These are phyloP conservation scores for Chenopodium suecicum DNA, from an alignment of 148 eudicot species.

Conservation along the genomic window DNA sequence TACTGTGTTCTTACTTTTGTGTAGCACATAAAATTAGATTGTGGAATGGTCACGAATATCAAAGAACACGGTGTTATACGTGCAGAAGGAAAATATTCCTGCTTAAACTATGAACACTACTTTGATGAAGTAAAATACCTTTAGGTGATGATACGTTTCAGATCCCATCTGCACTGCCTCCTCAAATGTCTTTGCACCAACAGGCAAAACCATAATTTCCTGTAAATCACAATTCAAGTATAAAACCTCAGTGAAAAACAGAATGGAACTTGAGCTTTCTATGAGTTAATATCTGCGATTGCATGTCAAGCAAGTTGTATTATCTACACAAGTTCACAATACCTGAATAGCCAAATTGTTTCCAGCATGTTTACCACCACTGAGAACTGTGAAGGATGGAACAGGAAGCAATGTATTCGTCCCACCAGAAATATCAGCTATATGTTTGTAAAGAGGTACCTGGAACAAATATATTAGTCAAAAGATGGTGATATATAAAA, in stretches of 20 bases:
- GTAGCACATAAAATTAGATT: not conserved
- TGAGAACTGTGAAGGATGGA: slow-evolving; percentile 80
- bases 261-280: not conserved
- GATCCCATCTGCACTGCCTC: slow-evolving; percentile 92
- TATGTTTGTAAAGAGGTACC: slow-evolving; percentile 92
- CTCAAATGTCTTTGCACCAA: slow-evolving; percentile 80
- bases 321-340: slow-evolving; percentile 4
- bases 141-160: slow-evolving; percentile 86
- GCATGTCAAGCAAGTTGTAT: not conserved
- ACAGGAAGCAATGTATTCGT: slow-evolving; percentile 68
- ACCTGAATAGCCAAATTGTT: slow-evolving; percentile 87
- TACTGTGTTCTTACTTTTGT: not conserved
- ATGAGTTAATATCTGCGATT: slow-evolving; percentile 1
- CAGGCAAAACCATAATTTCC: slow-evolving; percentile 88
- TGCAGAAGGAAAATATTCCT: not conserved
- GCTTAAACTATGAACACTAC: not conserved
- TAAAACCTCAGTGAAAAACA: slow-evolving; percentile 4
- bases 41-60: not conserved
- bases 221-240: slow-evolving; percentile 20
- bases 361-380: slow-evolving; percentile 93
- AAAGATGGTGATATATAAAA: not conserved
- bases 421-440: slow-evolving; percentile 88
- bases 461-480: slow-evolving; percentile 32
- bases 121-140: slow-evolving; percentile 42
- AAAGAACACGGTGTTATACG: not conserved